Evolutionary conservation across 352 stramenopile species (phyloP).

Genomic region (Phytophthora hibernalis): DNA sequence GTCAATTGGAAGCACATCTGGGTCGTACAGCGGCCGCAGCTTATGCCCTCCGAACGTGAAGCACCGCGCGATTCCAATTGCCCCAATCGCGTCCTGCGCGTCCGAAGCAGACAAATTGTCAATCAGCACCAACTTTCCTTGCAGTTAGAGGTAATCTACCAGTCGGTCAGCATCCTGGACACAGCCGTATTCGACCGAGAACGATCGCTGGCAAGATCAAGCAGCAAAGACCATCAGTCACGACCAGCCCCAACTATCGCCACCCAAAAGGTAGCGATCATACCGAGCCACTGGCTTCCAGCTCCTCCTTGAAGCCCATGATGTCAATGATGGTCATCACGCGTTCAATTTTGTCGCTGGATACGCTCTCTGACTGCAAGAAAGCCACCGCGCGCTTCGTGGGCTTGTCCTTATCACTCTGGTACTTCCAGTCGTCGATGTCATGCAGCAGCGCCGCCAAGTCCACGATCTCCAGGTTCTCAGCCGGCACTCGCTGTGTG

Average conservation of each 20-base stretch:
- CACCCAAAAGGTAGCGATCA: conserved; percentile 1
- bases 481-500: conserved; percentile 55
- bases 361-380: conserved; percentile 57
- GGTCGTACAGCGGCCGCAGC: conserved; percentile 84
- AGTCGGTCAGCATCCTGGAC: conserved; percentile 92
- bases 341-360: conserved; percentile 56
- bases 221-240: background rate
- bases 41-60: conserved; percentile 92
- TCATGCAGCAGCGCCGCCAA: conserved; percentile 89
- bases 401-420: conserved; percentile 49
- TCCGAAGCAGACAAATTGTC: background rate
- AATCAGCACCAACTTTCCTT: background rate
- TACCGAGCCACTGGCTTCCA: conserved; percentile 44
- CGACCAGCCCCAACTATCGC: background rate
- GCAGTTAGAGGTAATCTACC: conserved; percentile 29
- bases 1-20: conserved; percentile 52
- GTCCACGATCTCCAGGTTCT: conserved; percentile 81
- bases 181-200: conserved; percentile 81
- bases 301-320: conserved; percentile 89
- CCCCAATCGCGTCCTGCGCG: conserved; percentile 87
- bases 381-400: conserved; percentile 73
- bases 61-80: conserved; percentile 91
- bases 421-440: conserved; percentile 93
- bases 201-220: conserved; percentile 26
- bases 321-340: conserved; percentile 86